Evolutionary conservation across 2,329 filamentous ascomycete genomes (phyloP).

Genomic region (Diplodia corticola): DNA sequence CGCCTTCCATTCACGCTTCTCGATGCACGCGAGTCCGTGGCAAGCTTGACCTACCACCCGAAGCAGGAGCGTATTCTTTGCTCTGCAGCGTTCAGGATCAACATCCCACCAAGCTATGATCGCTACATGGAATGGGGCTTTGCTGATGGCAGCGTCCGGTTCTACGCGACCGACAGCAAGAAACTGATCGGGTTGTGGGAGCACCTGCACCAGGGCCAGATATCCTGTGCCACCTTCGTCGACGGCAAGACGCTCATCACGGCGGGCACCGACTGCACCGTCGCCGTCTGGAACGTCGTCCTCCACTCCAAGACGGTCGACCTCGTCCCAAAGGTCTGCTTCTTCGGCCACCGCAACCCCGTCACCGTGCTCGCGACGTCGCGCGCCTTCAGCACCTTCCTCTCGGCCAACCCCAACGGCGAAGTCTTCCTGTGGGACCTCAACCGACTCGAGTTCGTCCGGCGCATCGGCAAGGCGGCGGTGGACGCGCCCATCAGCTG

Average conservation of each 20-base stretch:
- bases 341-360: constrained; percentile 87
- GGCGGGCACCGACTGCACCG: constrained; percentile 86
- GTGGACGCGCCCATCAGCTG: constrained; percentile 56
- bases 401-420: constrained; percentile 80
- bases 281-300: constrained; percentile 79
- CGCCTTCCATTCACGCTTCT: constrained; percentile 77
- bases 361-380: constrained; percentile 82
- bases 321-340: constrained; percentile 71
- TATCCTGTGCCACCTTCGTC: constrained; percentile 80
- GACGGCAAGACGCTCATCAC: constrained; percentile 91
- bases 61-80: constrained; percentile 83
- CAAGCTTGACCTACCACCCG: constrained; percentile 73
- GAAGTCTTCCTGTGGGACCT: constrained; percentile 91
- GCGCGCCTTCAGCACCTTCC: constrained; percentile 81
- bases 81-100: constrained; percentile 79
- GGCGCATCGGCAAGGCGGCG: constrained; percentile 41
- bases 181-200: constrained; percentile 87
- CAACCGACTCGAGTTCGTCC: constrained; percentile 83
- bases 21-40: constrained; percentile 74
- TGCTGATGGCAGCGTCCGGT: constrained; percentile 86
- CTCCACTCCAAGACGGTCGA: constrained; percentile 67
- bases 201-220: constrained; percentile 87
- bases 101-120: constrained; percentile 83
- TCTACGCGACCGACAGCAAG: constrained; percentile 81
- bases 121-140: constrained; percentile 97